These are phyloP conservation scores for Paramecium caudatum DNA, from an alignment of 73 alveolate genomes.

Conservation along the genomic window DNA sequence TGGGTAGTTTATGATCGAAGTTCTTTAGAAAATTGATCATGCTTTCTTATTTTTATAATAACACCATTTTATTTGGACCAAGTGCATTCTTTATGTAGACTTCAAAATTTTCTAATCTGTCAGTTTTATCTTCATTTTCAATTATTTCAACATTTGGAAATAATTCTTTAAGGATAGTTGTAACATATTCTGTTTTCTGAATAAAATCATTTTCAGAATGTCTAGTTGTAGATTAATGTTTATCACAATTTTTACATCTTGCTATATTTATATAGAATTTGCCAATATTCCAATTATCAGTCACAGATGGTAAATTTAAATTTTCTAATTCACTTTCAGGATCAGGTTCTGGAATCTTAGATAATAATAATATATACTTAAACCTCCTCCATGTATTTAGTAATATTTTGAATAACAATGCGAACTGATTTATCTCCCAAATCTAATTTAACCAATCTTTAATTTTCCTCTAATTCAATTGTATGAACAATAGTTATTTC, in stretches of 20 bases:
- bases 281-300: conserved; percentile 59
- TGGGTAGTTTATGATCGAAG: neutral
- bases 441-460: neutral
- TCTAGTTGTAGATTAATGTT: conserved; percentile 42
- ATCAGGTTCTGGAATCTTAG: neutral
- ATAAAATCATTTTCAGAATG: conserved; percentile 38
- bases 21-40: neutral
- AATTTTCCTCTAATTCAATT: conserved; percentile 7
- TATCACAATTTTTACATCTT: conserved; percentile 46
- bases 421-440: neutral
- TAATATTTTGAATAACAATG: neutral
- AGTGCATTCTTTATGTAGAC: conserved; percentile 16
- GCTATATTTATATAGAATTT: conserved; percentile 10
- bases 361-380: neutral
- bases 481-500: neutral
- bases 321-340: neutral
- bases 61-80: neutral
- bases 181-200: conserved; percentile 12
- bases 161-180: neutral
- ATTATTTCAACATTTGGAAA: conserved; percentile 37
- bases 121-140: conserved; percentile 56
- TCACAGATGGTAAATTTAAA: neutral
- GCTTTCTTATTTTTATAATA: neutral
- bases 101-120: conserved; percentile 16
- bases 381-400: neutral